Percentiles rank a stretch among this genome's conserved stretches.
Conservation (phyloP, 305 asterid species). For the Solanum aculeatissimum region DNA sequence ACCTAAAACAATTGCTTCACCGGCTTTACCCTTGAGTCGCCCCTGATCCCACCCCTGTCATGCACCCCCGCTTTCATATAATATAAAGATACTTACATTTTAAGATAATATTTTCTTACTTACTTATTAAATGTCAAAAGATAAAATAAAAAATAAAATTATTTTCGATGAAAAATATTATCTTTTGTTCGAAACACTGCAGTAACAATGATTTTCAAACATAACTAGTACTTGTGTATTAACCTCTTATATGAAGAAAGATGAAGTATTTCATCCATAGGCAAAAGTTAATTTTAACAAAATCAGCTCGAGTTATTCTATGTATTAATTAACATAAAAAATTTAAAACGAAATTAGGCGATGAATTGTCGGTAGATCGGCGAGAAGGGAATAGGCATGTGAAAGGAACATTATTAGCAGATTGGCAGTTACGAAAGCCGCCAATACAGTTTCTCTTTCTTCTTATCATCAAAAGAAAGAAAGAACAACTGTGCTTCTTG, state of each 20-base stretch:
- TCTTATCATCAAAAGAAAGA: background rate
- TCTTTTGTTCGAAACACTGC: too few relatives aligned
- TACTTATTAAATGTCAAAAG: too few relatives aligned
- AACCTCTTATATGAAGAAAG: background rate
- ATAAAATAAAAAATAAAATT: too few relatives aligned
- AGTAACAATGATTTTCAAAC: too few relatives aligned
- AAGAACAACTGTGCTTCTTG: background rate
- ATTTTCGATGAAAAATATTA: too few relatives aligned
- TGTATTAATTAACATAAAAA: background rate
- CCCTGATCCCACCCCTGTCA: too few relatives aligned
- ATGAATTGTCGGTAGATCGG: background rate
- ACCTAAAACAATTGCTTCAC: too few relatives aligned
- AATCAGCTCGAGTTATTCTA: background rate
- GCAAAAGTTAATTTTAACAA: background rate
- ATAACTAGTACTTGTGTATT: too few relatives aligned
- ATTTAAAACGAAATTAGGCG: background rate
- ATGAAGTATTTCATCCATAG: background rate
- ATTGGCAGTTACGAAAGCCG: slow-evolving; percentile 4
- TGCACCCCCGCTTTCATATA: too few relatives aligned
- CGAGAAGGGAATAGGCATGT: background rate
- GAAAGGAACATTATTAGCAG: slow-evolving; percentile 3
- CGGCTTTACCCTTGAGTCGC: too few relatives aligned
- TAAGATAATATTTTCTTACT: too few relatives aligned
- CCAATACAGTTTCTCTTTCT: background rate
- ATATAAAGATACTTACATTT: too few relatives aligned